These are phyloP conservation scores for Penicillium capsulatum DNA, from an alignment of 2,329 filamentous ascomycete genomes.

Conservation along the genomic window DNA sequence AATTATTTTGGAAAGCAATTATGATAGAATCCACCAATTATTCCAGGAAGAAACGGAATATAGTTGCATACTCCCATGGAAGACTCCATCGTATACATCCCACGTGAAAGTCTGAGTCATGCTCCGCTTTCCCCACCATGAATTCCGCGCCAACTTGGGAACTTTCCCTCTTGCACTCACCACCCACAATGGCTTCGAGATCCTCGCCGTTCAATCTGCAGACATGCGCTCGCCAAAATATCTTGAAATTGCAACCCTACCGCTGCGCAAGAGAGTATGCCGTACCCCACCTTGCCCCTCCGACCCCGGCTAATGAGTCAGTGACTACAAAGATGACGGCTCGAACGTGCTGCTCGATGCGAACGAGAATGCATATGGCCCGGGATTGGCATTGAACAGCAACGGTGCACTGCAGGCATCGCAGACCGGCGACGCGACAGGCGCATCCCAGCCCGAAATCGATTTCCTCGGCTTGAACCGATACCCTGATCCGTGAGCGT, in stretches of 20 bases:
- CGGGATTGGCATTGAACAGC: slow-evolving; percentile 59
- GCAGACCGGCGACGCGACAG: slow-evolving; percentile 36
- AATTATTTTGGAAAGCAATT: too few relatives aligned
- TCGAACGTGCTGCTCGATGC: slow-evolving; percentile 94
- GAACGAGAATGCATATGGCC: slow-evolving; percentile 95
- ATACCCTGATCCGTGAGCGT: slow-evolving; percentile 75
- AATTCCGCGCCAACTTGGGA: slow-evolving; percentile 15
- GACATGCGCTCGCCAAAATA: slow-evolving; percentile 72
- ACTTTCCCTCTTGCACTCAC: not conserved
- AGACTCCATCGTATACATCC: too few relatives aligned
- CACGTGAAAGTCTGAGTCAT: slow-evolving; percentile 1
- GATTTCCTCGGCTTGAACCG: slow-evolving; percentile 81
- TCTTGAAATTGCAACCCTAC: slow-evolving; percentile 71
- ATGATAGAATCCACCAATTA: too few relatives aligned
- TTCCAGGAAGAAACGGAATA: too few relatives aligned
- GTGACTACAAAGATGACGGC: slow-evolving; percentile 98
- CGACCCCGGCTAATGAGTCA: slow-evolving; percentile 40
- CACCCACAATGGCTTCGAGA: slow-evolving; percentile 34
- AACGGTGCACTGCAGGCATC: slow-evolving; percentile 48
- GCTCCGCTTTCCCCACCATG: slow-evolving; percentile 8
- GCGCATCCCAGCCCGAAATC: slow-evolving; percentile 54
- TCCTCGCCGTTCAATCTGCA: slow-evolving; percentile 64
- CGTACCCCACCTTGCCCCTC: slow-evolving; percentile 1
- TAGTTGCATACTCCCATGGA: too few relatives aligned
- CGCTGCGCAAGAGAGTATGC: slow-evolving; percentile 76